Percentiles rank a stretch among this genome's conserved stretches.
Evolutionary conservation across 345 rosid genomes (phyloP).

Genomic region (Firmiana major): DNA sequence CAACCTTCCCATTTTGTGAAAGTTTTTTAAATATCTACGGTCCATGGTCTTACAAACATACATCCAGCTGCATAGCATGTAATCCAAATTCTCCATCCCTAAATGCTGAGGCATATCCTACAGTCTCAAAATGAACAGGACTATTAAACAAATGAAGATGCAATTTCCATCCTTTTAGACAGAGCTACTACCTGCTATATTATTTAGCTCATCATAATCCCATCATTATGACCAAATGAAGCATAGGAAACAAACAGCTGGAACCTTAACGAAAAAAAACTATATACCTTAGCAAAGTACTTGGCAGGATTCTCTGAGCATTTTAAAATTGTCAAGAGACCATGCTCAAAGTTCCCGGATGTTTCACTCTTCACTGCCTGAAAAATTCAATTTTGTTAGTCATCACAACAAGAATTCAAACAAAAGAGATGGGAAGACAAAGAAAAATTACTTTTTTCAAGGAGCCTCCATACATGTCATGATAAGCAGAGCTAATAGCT

Average conservation of each 20-base stretch:
- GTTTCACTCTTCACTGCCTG: constrained; percentile 66
- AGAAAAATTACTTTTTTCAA: constrained; percentile 48
- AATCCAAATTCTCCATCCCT: not conserved
- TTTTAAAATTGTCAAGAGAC: constrained; percentile 45
- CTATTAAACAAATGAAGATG: not conserved
- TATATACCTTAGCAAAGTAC: constrained; percentile 52
- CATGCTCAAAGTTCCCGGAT: constrained; percentile 52
- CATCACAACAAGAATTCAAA: not conserved
- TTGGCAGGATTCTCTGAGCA: constrained; percentile 55
- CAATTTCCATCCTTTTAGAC: not conserved
- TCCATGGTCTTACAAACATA: not conserved
- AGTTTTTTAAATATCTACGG: not conserved
- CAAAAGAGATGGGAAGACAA: not conserved
- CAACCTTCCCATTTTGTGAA: not conserved
- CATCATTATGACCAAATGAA: not conserved
- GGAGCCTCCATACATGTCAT: constrained; percentile 39
- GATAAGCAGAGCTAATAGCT: constrained; percentile 40
- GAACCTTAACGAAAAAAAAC: not conserved
- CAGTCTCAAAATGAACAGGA: not conserved
- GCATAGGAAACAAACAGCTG: not conserved
- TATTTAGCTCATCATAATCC: not conserved
- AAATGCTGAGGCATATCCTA: not conserved
- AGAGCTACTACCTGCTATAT: not conserved
- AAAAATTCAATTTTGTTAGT: not conserved
- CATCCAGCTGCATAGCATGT: not conserved